Percentiles rank a stretch among this genome's conserved stretches.
phyloP scores from a whole-genome alignment of 1,284 basidiomycete species.

The Sutorius eximius region DNA sequence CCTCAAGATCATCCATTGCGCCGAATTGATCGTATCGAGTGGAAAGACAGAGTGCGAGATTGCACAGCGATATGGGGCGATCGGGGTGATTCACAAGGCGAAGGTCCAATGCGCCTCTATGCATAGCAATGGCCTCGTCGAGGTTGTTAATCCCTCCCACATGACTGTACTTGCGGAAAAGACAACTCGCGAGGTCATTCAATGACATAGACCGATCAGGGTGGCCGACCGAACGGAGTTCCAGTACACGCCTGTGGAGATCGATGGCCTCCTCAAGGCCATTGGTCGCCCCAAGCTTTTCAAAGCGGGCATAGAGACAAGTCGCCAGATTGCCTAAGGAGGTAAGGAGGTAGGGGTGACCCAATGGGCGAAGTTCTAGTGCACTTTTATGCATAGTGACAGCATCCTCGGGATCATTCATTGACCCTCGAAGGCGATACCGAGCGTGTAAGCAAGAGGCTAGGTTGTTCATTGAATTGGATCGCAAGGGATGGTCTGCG shows the following conservation, averaged over 20 bases:
- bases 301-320: not conserved
- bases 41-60: not conserved
- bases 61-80: not conserved
- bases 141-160: not conserved
- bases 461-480: too few species aligned
- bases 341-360: too few species aligned
- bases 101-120: not conserved
- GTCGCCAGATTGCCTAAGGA: not conserved
- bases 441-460: too few species aligned
- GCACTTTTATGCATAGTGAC: too few species aligned
- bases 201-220: not conserved
- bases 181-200: not conserved
- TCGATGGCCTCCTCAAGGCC: not conserved
- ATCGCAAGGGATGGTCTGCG: too few species aligned
- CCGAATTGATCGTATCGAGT: not conserved
- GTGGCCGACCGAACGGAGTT: not conserved
- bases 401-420: too few species aligned
- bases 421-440: too few species aligned
- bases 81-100: not conserved
- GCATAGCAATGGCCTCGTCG: not conserved
- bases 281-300: not conserved
- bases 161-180: not conserved
- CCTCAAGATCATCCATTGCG: not conserved
- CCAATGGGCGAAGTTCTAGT: too few species aligned
- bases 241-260: not conserved